Conservation (phyloP, 1,284 basidiomycete species). For the Lentinula novae-zelandiae region DNA sequence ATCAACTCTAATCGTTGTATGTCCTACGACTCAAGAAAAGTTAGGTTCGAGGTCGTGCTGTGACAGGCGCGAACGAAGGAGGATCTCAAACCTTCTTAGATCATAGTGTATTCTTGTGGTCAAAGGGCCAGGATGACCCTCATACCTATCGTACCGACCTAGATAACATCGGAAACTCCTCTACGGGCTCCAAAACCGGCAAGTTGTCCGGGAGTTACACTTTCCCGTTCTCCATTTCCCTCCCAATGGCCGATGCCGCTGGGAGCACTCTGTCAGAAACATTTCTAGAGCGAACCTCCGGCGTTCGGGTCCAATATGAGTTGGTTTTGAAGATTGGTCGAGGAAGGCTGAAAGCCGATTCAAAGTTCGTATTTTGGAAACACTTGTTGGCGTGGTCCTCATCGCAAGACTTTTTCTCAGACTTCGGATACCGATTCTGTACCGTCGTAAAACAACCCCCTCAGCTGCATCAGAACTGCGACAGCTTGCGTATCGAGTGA, state of each 20-base stretch:
- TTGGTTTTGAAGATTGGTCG: constrained; percentile 3
- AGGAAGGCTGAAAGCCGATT: constrained; percentile 5
- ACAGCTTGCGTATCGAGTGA: constrained; percentile 2
- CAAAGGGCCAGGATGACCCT: constrained; percentile 4
- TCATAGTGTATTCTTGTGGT: background rate
- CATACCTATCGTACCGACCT: background rate
- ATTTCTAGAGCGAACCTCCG: constrained; percentile 2
- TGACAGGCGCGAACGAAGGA: constrained; percentile 8
- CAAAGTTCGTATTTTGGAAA: background rate
- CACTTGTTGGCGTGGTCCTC: background rate
- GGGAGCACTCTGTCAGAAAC: constrained; percentile 1
- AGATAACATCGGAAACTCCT: background rate
- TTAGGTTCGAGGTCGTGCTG: constrained; percentile 6
- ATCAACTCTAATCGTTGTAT: background rate
- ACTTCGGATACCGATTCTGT: background rate
- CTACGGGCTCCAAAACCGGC: background rate
- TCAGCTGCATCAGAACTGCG: constrained; percentile 1
- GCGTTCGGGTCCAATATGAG: constrained; percentile 8
- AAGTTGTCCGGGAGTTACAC: background rate
- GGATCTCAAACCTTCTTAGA: constrained; percentile 3
- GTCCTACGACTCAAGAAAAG: background rate
- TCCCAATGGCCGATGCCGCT: background rate
- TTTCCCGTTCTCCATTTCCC: background rate
- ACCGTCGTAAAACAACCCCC: background rate
- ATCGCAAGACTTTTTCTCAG: background rate